Percentiles rank a stretch among this genome's conserved stretches.
Evolutionary conservation across 495 filamentous ascomycete genomes (phyloP).

Genomic region (Pyronema omphalodes): DNA sequence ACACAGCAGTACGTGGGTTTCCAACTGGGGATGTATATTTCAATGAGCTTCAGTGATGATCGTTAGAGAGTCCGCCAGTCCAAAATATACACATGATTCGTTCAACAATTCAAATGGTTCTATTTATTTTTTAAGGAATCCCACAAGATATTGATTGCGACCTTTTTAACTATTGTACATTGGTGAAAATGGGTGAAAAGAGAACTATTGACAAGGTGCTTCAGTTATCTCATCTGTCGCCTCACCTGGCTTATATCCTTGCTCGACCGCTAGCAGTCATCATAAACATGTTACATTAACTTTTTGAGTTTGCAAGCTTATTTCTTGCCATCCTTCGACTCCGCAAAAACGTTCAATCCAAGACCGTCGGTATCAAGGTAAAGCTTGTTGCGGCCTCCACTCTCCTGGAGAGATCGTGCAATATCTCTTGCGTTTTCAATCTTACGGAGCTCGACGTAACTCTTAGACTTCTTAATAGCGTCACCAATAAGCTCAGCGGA

Average conservation of each 20-base stretch:
- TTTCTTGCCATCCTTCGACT: slow-evolving; percentile 10
- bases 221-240: too few relatives aligned
- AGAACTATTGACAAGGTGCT: background rate
- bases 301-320: slow-evolving; percentile 4
- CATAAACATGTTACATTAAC: background rate
- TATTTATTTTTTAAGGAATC: too few relatives aligned
- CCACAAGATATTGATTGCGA: too few relatives aligned
- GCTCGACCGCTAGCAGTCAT: too few relatives aligned
- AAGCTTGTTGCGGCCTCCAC: slow-evolving; percentile 79
- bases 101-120: too few relatives aligned
- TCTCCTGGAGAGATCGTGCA: slow-evolving; percentile 63
- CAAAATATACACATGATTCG: too few relatives aligned
- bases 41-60: too few relatives aligned
- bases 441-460: slow-evolving; percentile 88
- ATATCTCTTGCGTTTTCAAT: slow-evolving; percentile 91
- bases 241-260: too few relatives aligned
- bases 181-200: background rate
- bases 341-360: slow-evolving; percentile 57
- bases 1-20: too few relatives aligned
- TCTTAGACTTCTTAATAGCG: slow-evolving; percentile 96
- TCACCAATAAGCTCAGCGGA: slow-evolving; percentile 97
- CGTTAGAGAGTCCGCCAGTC: too few relatives aligned
- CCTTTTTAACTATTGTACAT: background rate
- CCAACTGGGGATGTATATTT: too few relatives aligned
- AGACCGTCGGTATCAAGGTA: slow-evolving; percentile 78